Base-by-base conservation (phyloP, 164 flowering plant species). In the Annona cherimola region DNA sequence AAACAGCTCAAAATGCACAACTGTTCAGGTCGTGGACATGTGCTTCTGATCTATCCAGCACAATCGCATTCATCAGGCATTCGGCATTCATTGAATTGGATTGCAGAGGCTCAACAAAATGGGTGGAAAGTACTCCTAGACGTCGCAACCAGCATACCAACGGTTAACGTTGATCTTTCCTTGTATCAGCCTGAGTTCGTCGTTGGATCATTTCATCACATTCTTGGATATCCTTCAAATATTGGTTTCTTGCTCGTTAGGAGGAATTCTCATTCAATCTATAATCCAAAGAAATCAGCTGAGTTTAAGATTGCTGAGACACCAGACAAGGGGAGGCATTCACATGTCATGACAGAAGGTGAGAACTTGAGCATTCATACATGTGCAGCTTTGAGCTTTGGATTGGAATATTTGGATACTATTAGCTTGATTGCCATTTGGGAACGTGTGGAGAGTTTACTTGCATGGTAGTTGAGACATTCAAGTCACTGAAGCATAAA, bases 141-240 rank as follows among this genome's bases (percentile, higher is more conserved):
- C 39, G 71, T 57, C 19, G 19, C 71, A 55, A 69, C 26, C 20
- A 39, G 71, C 60, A 14, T 69, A 9, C 71, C 71, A 5, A 20
- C 43, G 0, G 45, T 69, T 42, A 59, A 40, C 7, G 41, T 55
- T 57, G 71, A 69, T 69, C 63, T 69, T 40, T 55, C 71, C 40
- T 50, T 69, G 71, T 57, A 69, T 69, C 71, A 69, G 41, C 71
- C 71, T 14, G 71, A 69, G 60, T 69, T 69, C 39, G 71, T 69
- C n/a, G 61, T 55, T 7, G 71, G 71, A 5, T 69, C 71, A 3
- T 55, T 69, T 19, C 62, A 55, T 63, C 71, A 69, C 20, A 41
- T 57, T 39, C 61, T 57, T 6, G 71, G 71, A n/a, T 69, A 69
- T 40, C 71, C 71, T 16, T 69, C 71, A 55, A 45, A 59, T 5